These are phyloP conservation scores for Microthlaspi erraticum DNA, from an alignment of 345 rosid species.

Conservation along the genomic window DNA sequence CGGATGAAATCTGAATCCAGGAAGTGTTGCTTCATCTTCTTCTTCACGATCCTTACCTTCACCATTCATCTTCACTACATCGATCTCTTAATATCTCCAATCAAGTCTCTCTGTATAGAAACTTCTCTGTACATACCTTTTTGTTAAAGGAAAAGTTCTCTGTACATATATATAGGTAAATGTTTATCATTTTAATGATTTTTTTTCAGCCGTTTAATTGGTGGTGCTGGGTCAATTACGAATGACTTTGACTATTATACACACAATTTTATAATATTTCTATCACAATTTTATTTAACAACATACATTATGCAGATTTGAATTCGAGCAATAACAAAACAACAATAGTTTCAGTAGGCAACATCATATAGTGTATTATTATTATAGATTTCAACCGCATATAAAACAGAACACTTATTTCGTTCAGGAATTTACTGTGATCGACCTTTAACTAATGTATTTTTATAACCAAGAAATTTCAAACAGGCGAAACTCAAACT, in stretches of 20 bases:
- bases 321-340: too few relatives aligned
- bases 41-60: slow-evolving; percentile 29
- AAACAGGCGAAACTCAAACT: background rate
- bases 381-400: background rate
- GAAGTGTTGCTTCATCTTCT: slow-evolving; percentile 48
- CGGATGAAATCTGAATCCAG: slow-evolving; percentile 62
- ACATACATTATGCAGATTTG: too few relatives aligned
- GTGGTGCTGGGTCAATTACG: slow-evolving; percentile 38
- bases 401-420: too few relatives aligned
- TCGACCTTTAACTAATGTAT: background rate
- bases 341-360: too few relatives aligned
- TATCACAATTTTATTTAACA: too few relatives aligned
- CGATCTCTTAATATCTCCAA: slow-evolving; percentile 37
- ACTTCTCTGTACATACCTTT: background rate
- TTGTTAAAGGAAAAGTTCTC: too few relatives aligned
- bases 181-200: slow-evolving; percentile 5
- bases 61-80: slow-evolving; percentile 40
- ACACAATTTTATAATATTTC: slow-evolving; percentile 5
- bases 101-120: slow-evolving; percentile 15
- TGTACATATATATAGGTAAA: slow-evolving; percentile 27
- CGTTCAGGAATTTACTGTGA: background rate
- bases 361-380: background rate
- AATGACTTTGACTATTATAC: slow-evolving; percentile 42
- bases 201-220: slow-evolving; percentile 4
- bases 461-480: background rate